Conservation (phyloP, 2,329 filamentous ascomycete genomes). For the Lachnellula arida region DNA sequence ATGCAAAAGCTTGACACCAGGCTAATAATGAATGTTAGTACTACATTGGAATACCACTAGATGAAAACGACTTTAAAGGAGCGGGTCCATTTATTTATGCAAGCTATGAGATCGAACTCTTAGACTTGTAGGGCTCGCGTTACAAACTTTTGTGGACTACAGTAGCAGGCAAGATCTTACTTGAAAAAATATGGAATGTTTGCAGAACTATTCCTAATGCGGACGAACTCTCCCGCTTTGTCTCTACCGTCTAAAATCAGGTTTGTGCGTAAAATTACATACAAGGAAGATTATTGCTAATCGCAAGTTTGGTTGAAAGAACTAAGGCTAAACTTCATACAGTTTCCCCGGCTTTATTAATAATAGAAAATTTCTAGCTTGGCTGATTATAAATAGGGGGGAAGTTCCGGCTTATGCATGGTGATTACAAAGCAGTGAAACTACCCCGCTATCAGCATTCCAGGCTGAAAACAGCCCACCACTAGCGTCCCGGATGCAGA, state of each 20-base stretch:
- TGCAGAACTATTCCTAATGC: not conserved
- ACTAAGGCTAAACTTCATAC: too few relatives aligned
- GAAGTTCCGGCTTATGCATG: not conserved
- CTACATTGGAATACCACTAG: conserved; percentile 16
- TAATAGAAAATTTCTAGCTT: too few relatives aligned
- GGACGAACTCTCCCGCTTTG: too few relatives aligned
- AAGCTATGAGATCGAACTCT: conserved; percentile 15
- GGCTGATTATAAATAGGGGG: not conserved
- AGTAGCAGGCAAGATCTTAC: not conserved
- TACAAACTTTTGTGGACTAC: too few relatives aligned
- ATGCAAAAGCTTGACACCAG: too few relatives aligned
- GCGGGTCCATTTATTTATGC: conserved; percentile 24
- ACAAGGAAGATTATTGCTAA: too few relatives aligned
- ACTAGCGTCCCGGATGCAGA: not conserved
- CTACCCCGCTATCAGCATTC: not conserved
- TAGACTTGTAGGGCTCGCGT: not conserved
- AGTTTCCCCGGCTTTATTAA: too few relatives aligned
- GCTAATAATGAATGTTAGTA: conserved; percentile 14
- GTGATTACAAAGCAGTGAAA: not conserved
- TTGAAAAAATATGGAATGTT: not conserved
- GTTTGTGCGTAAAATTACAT: too few relatives aligned
- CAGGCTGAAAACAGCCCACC: not conserved
- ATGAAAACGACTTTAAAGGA: conserved; percentile 24
- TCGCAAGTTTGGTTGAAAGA: too few relatives aligned
- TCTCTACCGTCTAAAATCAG: too few relatives aligned